A percentile compares a stretch with the other conserved stretches of the same genome.
Evolutionary conservation across 139 green algal genomes (phyloP).

Genomic region (Choricystis sp.): DNA sequence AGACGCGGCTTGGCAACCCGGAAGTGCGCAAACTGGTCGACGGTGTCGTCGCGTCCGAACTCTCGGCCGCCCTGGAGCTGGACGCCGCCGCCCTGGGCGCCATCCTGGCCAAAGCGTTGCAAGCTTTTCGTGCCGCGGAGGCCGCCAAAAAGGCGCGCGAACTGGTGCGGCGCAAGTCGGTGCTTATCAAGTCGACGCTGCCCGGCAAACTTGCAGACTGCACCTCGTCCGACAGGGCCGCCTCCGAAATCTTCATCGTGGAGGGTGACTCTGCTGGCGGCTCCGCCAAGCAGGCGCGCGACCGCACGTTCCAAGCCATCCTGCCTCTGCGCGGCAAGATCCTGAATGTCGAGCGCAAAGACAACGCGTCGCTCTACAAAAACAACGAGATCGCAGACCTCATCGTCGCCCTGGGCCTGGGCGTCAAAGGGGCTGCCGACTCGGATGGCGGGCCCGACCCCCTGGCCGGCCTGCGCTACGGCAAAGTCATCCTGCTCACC

Average conservation of each 20-base stretch:
- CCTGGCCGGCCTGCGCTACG: neutral
- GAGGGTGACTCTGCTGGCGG: conserved; percentile 92
- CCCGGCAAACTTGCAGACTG: conserved; percentile 96
- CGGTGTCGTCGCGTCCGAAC: conserved; percentile 21
- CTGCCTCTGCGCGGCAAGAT: conserved; percentile 95
- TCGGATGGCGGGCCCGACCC: no score
- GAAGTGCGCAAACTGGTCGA: conserved; percentile 75
- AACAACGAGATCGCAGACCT: conserved; percentile 86
- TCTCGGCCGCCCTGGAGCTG: conserved; percentile 40
- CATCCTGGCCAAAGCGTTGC: conserved; percentile 48
- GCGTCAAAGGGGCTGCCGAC: conserved; percentile 41
- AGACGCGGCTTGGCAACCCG: conserved; percentile 87
- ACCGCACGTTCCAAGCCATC: conserved; percentile 76
- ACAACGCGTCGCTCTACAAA: conserved; percentile 76
- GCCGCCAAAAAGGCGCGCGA: conserved; percentile 85
- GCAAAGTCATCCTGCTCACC: conserved; percentile 86
- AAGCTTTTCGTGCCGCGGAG: conserved; percentile 59
- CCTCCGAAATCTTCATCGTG: conserved; percentile 90
- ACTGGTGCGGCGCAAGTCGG: conserved; percentile 82
- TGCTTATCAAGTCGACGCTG: conserved; percentile 71
- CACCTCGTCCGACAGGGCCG: conserved; percentile 25
- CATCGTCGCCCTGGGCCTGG: conserved; percentile 84
- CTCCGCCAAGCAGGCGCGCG: conserved; percentile 83
- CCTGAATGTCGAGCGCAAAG: conserved; percentile 82
- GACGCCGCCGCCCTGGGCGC: conserved; percentile 17